A percentile compares a stretch with the other conserved stretches of the same genome.
Evolutionary conservation across 2,329 filamentous ascomycete genomes (phyloP).

Genomic region (Colletotrichum chrysophilum): DNA sequence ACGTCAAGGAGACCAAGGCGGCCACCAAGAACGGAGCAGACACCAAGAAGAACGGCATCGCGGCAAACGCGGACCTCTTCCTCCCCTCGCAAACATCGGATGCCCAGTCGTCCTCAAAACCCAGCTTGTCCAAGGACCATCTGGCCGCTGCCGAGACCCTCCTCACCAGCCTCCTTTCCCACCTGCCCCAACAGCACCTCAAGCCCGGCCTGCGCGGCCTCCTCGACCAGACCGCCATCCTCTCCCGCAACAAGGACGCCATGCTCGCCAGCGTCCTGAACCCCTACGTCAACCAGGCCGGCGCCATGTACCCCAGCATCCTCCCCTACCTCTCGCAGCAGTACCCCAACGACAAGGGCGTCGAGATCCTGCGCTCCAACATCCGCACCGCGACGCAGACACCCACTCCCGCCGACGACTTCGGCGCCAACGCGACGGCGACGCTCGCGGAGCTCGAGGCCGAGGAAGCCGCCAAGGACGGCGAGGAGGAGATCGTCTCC

Average conservation of each 20-base stretch:
- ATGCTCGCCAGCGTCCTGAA: conserved; percentile 86
- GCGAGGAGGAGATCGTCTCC: conserved; percentile 35
- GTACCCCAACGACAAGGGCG: conserved; percentile 65
- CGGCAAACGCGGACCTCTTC: conserved; percentile 76
- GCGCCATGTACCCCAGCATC: conserved; percentile 73
- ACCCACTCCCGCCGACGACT: not conserved
- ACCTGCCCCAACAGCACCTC: conserved; percentile 69
- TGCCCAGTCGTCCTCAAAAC: conserved; percentile 38
- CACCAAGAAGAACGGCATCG: conserved; percentile 43
- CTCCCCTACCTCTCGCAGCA: conserved; percentile 78
- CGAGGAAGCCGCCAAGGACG: conserved; percentile 50
- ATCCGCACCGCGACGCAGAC: conserved; percentile 46
- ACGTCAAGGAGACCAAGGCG: conserved; percentile 47
- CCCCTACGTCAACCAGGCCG: conserved; percentile 69
- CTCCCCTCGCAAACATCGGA: conserved; percentile 51
- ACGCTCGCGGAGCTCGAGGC: conserved; percentile 37
- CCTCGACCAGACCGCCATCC: conserved; percentile 81
- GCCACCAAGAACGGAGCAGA: conserved; percentile 29
- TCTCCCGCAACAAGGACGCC: conserved; percentile 70
- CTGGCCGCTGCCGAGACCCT: conserved; percentile 63
- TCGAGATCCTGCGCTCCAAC: conserved; percentile 74
- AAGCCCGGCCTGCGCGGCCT: conserved; percentile 75
- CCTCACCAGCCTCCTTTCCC: conserved; percentile 65
- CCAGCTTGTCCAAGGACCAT: conserved; percentile 50
- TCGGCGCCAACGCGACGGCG: conserved; percentile 4